A percentile compares a stretch with the other conserved stretches of the same genome.
These are phyloP conservation scores for Hyphopichia buzzinii DNA, from an alignment of 1,139 yeast genomes.

Conservation along the genomic window DNA sequence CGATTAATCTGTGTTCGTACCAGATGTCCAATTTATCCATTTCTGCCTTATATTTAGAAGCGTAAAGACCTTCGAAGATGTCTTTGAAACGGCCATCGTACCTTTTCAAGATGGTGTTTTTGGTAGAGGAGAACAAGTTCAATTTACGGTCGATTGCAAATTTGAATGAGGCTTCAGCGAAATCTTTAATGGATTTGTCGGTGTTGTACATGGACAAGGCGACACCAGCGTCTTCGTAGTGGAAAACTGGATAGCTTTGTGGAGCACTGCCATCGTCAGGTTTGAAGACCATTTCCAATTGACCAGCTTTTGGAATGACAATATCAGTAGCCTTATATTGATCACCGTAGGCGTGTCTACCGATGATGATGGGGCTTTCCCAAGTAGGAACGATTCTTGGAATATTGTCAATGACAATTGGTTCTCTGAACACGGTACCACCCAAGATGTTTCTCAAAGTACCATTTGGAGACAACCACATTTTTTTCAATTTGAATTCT, in stretches of 20 bases:
- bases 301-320: conserved; percentile 76
- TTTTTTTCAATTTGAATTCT: conserved; percentile 85
- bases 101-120: conserved; percentile 88
- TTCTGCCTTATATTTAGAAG: conserved; percentile 58
- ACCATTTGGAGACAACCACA: conserved; percentile 98
- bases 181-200: conserved; percentile 82
- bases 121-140: conserved; percentile 84
- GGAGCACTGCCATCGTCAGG: conserved; percentile 67
- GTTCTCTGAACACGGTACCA: conserved; percentile 96
- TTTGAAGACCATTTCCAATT: conserved; percentile 71
- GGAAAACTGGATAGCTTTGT: conserved; percentile 60
- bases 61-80: conserved; percentile 81
- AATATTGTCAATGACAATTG: conserved; percentile 84
- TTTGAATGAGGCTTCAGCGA: conserved; percentile 90
- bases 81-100: conserved; percentile 96
- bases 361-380: conserved; percentile 93
- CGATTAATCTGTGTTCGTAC: conserved; percentile 95
- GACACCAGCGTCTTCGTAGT: conserved; percentile 78
- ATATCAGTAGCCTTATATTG: conserved; percentile 92
- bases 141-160: conserved; percentile 75
- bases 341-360: conserved; percentile 97
- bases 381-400: conserved; percentile 91
- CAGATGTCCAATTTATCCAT: conserved; percentile 81
- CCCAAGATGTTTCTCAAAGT: conserved; percentile 92
- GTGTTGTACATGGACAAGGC: conserved; percentile 95